Conservation (phyloP, 192 early-diverging fungal genomes). For the Coemansia sp. region DNA sequence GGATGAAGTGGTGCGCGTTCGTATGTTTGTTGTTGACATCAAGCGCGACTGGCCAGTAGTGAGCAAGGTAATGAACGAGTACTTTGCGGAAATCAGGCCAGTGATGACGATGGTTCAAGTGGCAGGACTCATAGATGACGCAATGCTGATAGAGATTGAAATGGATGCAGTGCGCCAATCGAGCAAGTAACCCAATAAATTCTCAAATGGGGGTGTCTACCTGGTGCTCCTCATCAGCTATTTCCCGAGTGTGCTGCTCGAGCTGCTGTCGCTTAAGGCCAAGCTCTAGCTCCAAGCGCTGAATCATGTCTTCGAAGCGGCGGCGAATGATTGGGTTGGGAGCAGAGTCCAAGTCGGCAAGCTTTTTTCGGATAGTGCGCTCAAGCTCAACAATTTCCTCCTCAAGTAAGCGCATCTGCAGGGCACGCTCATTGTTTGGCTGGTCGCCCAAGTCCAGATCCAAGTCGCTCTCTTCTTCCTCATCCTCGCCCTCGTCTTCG, state of each 20-base stretch:
- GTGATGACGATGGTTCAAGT: slow-evolving; percentile 51
- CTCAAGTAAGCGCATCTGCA: slow-evolving; percentile 40
- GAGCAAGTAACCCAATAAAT: not conserved
- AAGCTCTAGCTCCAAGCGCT: slow-evolving; percentile 34
- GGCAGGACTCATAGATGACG: slow-evolving; percentile 27
- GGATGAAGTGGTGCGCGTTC: slow-evolving; percentile 35
- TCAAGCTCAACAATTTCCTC: slow-evolving; percentile 48
- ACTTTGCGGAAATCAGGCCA: slow-evolving; percentile 21
- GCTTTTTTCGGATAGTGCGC: slow-evolving; percentile 33
- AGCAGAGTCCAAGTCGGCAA: slow-evolving; percentile 42
- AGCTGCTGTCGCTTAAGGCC: slow-evolving; percentile 33
- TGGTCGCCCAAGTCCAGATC: slow-evolving; percentile 30
- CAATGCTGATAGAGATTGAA: slow-evolving; percentile 50
- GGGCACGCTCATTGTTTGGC: slow-evolving; percentile 36
- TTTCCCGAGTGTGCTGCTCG: slow-evolving; percentile 18
- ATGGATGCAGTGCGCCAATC: slow-evolving; percentile 36
- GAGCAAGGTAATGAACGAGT: slow-evolving; percentile 25
- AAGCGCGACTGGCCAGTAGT: slow-evolving; percentile 40
- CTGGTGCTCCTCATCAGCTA: not conserved
- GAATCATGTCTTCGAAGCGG: slow-evolving; percentile 44
- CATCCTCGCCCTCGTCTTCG: slow-evolving; percentile 32
- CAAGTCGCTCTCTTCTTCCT: slow-evolving; percentile 28
- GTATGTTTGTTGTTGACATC: slow-evolving; percentile 44
- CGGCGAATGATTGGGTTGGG: slow-evolving; percentile 45
- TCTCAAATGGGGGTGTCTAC: not conserved